These are phyloP conservation scores for Venturia nashicola DNA, from an alignment of 2,329 filamentous ascomycete species.

Conservation along the genomic window DNA sequence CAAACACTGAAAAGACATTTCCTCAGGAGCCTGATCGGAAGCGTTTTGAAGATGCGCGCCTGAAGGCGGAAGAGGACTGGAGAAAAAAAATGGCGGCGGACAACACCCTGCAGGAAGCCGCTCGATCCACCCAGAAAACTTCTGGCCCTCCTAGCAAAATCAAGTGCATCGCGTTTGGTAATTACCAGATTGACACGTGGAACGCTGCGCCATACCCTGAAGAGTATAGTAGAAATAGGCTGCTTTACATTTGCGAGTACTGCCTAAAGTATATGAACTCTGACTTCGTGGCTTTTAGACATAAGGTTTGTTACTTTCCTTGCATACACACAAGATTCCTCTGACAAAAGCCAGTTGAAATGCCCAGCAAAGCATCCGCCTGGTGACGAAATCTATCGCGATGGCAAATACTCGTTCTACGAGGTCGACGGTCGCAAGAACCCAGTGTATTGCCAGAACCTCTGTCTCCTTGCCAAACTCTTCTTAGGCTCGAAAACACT, in stretches of 20 bases:
- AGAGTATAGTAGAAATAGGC: constrained; percentile 91
- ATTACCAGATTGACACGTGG: constrained; percentile 98
- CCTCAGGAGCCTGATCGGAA: constrained; percentile 70
- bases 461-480: constrained; percentile 88
- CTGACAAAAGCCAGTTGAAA: constrained; percentile 43
- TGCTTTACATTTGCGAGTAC: constrained; percentile 98
- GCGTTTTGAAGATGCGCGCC: constrained; percentile 79
- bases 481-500: constrained; percentile 98
- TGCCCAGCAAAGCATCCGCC: constrained; percentile 94
- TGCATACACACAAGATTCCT: not conserved
- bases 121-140: constrained; percentile 59
- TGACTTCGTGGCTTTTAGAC: constrained; percentile 93
- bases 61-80: constrained; percentile 88
- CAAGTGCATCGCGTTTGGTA: constrained; percentile 96
- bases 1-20: constrained; percentile 80
- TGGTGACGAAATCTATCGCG: constrained; percentile 93
- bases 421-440: constrained; percentile 96
- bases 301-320: constrained; percentile 46
- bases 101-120: constrained; percentile 48
- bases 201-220: constrained; percentile 97
- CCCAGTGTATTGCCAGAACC: constrained; percentile 95
- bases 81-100: constrained; percentile 55
- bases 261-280: constrained; percentile 99
- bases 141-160: constrained; percentile 90
- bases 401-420: constrained; percentile 85